A percentile compares a stretch with the other conserved stretches of the same genome.
Evolutionary conservation across 768 basidiomycete genomes (phyloP).

Genomic region (Trametes elegans): DNA sequence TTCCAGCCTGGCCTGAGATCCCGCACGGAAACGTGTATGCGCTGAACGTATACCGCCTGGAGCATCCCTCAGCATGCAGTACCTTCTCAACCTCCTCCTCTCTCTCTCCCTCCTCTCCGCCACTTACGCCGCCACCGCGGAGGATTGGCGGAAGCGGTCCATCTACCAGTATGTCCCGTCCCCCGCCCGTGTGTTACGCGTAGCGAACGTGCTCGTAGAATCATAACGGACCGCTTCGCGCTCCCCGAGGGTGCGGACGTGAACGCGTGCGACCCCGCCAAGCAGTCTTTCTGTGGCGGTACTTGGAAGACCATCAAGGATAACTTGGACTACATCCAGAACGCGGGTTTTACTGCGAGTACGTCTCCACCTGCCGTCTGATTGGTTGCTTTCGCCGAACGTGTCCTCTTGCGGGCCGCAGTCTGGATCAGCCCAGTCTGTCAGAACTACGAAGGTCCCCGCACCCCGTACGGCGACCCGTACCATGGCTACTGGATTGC

Average conservation of each 20-base stretch:
- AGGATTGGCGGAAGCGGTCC: constrained; percentile 73
- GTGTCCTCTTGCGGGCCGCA: constrained; percentile 23
- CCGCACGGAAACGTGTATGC: not conserved
- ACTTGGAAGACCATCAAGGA: constrained; percentile 74
- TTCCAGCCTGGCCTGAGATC: constrained; percentile 1
- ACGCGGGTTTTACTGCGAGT: constrained; percentile 81
- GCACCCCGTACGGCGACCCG: constrained; percentile 73
- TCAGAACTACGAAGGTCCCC: constrained; percentile 71
- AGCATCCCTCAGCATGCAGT: constrained; percentile 20
- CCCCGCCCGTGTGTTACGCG: not conserved
- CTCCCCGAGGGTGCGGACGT: constrained; percentile 53
- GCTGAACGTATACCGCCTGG: constrained; percentile 16
- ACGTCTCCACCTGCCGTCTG: constrained; percentile 18
- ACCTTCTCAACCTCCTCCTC: constrained; percentile 27
- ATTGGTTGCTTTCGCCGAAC: constrained; percentile 1
- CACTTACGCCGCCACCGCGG: constrained; percentile 58
- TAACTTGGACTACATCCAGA: constrained; percentile 83
- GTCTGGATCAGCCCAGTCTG: constrained; percentile 86
- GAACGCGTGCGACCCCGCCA: constrained; percentile 52
- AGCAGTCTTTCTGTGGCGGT: constrained; percentile 81
- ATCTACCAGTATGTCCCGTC: constrained; percentile 66
- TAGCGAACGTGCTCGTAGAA: constrained; percentile 32
- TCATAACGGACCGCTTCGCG: constrained; percentile 78
- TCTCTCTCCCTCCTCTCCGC: constrained; percentile 30
- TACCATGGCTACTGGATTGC: constrained; percentile 88